Evolutionary conservation across 2,329 filamentous ascomycete species (phyloP).

Genomic region (Lachnum nothofagi): DNA sequence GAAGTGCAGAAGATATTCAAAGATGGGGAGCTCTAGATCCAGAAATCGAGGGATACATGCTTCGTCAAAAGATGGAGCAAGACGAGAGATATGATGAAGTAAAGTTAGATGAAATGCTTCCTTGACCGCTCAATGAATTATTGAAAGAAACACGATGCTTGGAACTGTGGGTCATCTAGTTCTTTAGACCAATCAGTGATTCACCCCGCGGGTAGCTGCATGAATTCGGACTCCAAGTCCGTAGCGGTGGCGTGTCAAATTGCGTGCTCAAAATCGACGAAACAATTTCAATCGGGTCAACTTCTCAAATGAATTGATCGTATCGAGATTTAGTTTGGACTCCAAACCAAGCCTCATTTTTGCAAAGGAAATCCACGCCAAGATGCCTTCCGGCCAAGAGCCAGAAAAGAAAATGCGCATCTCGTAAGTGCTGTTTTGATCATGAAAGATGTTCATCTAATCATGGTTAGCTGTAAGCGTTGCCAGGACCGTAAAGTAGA

Average conservation of each 20-base stretch:
- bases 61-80: too few species aligned
- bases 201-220: too few species aligned
- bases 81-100: too few species aligned
- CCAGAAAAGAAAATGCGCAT: background rate
- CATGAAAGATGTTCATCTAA: background rate
- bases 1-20: background rate
- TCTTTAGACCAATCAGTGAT: background rate
- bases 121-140: too few species aligned
- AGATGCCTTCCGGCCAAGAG: background rate
- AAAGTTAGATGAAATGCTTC: too few species aligned
- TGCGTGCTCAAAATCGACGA: background rate
- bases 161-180: background rate
- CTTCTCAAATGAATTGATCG: too few species aligned
- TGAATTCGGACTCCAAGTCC: background rate
- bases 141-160: too few species aligned
- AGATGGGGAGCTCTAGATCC: background rate
- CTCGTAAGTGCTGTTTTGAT: background rate
- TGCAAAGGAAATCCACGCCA: too few species aligned
- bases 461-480: slow-evolving; percentile 7
- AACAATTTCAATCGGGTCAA: too few species aligned
- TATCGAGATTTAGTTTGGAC: too few species aligned
- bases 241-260: background rate
- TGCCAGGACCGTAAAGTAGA: slow-evolving; percentile 16
- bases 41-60: background rate
- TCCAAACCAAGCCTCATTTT: too few species aligned